These are phyloP conservation scores for Sarocladium oryzae DNA, from an alignment of 2,329 filamentous ascomycete genomes.

Conservation along the genomic window DNA sequence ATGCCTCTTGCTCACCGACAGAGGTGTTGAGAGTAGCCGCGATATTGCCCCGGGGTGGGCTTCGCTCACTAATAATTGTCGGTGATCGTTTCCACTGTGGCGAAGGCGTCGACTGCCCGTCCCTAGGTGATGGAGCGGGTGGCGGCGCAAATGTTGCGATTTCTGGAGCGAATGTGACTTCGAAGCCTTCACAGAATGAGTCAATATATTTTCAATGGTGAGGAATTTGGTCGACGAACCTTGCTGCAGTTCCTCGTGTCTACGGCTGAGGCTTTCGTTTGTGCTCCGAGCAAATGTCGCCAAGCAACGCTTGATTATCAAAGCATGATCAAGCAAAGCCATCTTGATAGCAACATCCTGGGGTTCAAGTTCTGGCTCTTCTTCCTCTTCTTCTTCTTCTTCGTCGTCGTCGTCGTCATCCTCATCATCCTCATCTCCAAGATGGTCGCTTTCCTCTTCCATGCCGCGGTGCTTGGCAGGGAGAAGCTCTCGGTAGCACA, in stretches of 20 bases:
- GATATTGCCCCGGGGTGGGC: constrained; percentile 20
- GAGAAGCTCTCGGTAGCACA: constrained; percentile 69
- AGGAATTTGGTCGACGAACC: constrained; percentile 43
- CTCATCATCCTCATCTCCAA: constrained; percentile 26
- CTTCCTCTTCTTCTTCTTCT: constrained; percentile 39
- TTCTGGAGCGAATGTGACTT: constrained; percentile 58
- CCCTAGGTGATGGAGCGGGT: constrained; percentile 25
- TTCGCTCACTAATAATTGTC: constrained; percentile 29
- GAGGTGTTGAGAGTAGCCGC: constrained; percentile 26
- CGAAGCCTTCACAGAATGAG: constrained; percentile 42
- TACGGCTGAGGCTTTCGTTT: constrained; percentile 50
- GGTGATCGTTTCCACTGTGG: constrained; percentile 45
- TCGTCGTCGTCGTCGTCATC: constrained; percentile 30
- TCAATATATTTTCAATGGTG: constrained; percentile 13
- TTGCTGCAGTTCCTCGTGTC: constrained; percentile 53
- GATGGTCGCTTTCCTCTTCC: constrained; percentile 28
- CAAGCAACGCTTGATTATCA: constrained; percentile 79
- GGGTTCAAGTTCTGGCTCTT: constrained; percentile 44
- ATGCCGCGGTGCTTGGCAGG: constrained; percentile 41
- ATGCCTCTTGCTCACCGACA: constrained; percentile 40
- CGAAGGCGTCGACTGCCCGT: constrained; percentile 34
- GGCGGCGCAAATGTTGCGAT: constrained; percentile 55
- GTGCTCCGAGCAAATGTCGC: constrained; percentile 58
- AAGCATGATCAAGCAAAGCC: constrained; percentile 80
- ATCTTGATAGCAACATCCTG: constrained; percentile 77